A percentile compares a stretch with the other conserved stretches of the same genome.
phyloP scores from a whole-genome alignment of 2,329 filamentous ascomycete species.

The Mycocentrospora acerina region DNA sequence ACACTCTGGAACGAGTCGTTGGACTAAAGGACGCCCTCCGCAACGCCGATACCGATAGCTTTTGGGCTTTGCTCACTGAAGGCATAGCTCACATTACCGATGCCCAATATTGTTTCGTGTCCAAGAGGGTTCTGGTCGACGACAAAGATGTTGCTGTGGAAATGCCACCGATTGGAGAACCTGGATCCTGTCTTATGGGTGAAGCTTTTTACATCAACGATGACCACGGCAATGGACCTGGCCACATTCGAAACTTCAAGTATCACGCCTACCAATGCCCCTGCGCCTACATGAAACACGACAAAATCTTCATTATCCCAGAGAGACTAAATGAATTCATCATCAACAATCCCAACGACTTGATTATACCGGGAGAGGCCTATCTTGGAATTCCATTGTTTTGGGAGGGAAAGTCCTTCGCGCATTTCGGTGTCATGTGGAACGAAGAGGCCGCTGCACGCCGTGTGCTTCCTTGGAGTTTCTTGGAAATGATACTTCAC shows the following conservation, averaged over 20 bases:
- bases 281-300: conserved; percentile 69
- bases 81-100: conserved; percentile 63
- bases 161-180: conserved; percentile 62
- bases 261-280: conserved; percentile 67
- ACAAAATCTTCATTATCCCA: conserved; percentile 69
- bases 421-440: conserved; percentile 74
- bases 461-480: conserved; percentile 63
- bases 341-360: conserved; percentile 60
- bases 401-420: conserved; percentile 65
- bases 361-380: conserved; percentile 64
- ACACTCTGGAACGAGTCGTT: conserved; percentile 62
- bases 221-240: conserved; percentile 50
- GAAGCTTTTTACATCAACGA: conserved; percentile 68
- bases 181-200: conserved; percentile 64
- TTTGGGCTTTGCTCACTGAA: conserved; percentile 66
- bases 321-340: conserved; percentile 61
- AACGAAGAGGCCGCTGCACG: conserved; percentile 60
- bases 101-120: conserved; percentile 69
- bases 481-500: conserved; percentile 67
- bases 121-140: conserved; percentile 62
- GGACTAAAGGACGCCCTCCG: conserved; percentile 59
- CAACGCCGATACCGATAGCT: conserved; percentile 57
- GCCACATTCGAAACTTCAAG: conserved; percentile 61
- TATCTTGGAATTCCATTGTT: conserved; percentile 69
- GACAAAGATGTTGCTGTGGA: conserved; percentile 61